Conservation (phyloP, 371 early-diverging fungal genomes). For the Blastocladiella emersonii region DNA sequence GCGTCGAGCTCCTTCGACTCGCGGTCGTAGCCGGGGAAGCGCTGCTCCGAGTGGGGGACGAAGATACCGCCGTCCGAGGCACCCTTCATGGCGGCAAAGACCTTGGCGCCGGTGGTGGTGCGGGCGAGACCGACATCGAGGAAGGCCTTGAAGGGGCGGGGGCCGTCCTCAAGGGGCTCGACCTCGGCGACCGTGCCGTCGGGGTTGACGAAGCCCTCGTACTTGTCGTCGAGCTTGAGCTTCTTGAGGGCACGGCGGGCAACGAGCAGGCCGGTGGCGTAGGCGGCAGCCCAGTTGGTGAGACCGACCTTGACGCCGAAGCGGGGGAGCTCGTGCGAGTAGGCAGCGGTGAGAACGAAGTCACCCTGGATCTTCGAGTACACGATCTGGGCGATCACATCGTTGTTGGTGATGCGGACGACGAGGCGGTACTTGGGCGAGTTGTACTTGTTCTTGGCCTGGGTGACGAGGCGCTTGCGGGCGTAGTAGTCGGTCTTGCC, state of each 20-base stretch:
- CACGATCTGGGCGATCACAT: constrained; percentile 95
- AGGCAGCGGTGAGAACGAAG: constrained; percentile 92
- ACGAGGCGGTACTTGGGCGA: constrained; percentile 99
- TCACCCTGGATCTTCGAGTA: constrained; percentile 99
- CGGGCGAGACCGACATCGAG: constrained; percentile 98
- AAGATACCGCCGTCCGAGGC: constrained; percentile 98
- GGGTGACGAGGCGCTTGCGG: constrained; percentile 94
- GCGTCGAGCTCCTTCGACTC: constrained; percentile 83
- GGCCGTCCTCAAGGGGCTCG: constrained; percentile 58
- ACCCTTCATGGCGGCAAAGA: constrained; percentile 99
- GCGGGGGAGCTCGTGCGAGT: constrained; percentile 95
- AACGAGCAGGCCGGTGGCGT: constrained; percentile 96
- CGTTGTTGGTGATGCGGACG: constrained; percentile 98
- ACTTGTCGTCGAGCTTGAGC: constrained; percentile 88
- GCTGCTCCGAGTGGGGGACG: constrained; percentile 96
- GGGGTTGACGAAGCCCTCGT: constrained; percentile 86
- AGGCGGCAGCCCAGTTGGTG: constrained; percentile 99
- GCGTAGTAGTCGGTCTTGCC: constrained; percentile 99
- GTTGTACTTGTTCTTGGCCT: constrained; percentile 99
- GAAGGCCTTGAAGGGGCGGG: constrained; percentile 98
- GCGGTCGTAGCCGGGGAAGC: constrained; percentile 96
- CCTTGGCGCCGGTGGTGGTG: constrained; percentile 97
- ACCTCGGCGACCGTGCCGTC: constrained; percentile 82
- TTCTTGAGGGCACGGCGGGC: constrained; percentile 95
- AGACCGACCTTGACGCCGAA: constrained; percentile 99